Evolutionary conservation across 495 filamentous ascomycete species (phyloP).

Genomic region (Penicillium salamii): DNA sequence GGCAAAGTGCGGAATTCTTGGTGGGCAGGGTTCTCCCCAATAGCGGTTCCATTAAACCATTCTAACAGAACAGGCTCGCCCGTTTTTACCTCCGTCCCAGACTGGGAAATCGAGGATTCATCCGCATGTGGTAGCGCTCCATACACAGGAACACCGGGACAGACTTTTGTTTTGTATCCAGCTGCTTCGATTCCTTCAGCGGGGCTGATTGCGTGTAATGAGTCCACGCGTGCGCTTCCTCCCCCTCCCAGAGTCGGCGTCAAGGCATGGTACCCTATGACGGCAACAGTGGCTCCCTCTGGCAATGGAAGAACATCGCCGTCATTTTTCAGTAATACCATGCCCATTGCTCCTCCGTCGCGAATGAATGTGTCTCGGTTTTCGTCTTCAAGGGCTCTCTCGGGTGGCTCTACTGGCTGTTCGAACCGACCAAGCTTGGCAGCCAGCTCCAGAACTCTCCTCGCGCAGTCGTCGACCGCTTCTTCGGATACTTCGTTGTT

Average conservation of each 20-base stretch:
- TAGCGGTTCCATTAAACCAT: constrained; percentile 5
- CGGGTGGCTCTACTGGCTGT: no score
- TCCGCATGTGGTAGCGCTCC: background rate
- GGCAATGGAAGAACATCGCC: background rate
- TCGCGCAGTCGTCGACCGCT: background rate
- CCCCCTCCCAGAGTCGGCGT: constrained; percentile 2
- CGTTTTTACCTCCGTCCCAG: background rate
- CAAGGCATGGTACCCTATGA: constrained; percentile 2
- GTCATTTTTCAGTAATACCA: constrained; percentile 8
- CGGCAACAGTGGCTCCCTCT: background rate
- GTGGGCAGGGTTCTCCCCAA: background rate
- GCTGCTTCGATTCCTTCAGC: background rate
- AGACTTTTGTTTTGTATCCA: background rate
- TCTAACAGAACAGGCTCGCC: constrained; percentile 4
- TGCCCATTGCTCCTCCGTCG: background rate
- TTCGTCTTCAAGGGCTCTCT: background rate
- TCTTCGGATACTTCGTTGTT: background rate
- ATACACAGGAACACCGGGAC: constrained; percentile 3
- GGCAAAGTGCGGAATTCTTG: constrained; percentile 2
- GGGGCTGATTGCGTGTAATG: constrained; percentile 1
- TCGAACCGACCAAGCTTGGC: no score
- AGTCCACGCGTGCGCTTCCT: background rate
- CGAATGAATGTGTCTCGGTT: background rate
- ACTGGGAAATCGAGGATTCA: background rate
- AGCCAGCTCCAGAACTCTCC: background rate